Base-by-base conservation (phyloP, 345 rosid genomes). In the Sisymbrium altissimum region DNA sequence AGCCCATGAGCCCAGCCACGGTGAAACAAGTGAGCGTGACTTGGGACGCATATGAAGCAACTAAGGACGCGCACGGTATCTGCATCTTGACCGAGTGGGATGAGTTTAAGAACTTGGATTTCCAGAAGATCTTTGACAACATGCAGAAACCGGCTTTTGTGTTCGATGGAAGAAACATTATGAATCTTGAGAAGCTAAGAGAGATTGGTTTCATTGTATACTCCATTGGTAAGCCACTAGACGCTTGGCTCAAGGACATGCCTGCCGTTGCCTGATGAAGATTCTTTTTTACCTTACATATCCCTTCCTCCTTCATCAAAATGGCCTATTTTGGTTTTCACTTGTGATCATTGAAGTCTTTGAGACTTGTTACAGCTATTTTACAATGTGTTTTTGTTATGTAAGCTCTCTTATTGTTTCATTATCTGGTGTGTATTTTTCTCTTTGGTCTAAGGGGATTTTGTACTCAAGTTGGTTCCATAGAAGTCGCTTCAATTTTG, bases 81-180 rank as follows among this genome's bases (percentile, higher is more conserved):
- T 92, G 97, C 83, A 84, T 92, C 69, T 81, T 89, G 49, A 92
- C 97, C 0, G 96, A 92, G 75, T 88, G 97, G 96, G 92, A 88
- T 30, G 93, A 92, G 72, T 92, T 89, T 82, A 92, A 80, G 87
- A 82, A 70, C 1, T 88, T 92, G 6, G 90, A 92, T 49, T 91
- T 76, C 83, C 81, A 82, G 72, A 89, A 27, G 85, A 86, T 91
- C 68, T 86, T 70, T 27, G 82, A 87, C 45, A 85, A 76, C 65
- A 91, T 91, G 97, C 86, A 72, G 83, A 89, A 92, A 77, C 97
- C 93, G 0, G 97, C 96, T 0, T 92, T 84, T 6, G 81, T 89
- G 66, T 92, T 89, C 1, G 96, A 89, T 55, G 96, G 97, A 21
- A 74, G 93, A 54, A 92, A 89, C 64, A 61, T 92, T 3, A 83